Evolutionary conservation across 257 asterid species (phyloP), one percentile per base, ranked within the genome.

Genomic region (Solanum sitiens): DNA sequence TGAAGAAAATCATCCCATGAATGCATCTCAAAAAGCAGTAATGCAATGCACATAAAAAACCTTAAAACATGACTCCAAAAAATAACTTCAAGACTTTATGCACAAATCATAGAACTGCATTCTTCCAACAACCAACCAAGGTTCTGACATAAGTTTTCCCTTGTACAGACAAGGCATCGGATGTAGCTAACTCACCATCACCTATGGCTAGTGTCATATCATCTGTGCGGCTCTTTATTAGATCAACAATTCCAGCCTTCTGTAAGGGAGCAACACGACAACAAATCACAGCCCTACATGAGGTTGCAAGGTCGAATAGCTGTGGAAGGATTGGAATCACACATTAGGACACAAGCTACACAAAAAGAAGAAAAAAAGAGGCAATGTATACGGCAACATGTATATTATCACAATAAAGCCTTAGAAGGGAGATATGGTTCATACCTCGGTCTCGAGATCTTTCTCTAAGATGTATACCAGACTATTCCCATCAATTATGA

Each of bases 201-300:
- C 99, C 99, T 74, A 97, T 95, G 88, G 99, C 99, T 65, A 97
- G 94, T 68, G 99, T 97, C 98, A 97, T 94, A 89, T 96, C 99
- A 92, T 96, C 98, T 39, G 98, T 97, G 84, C 98, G 95, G 77
- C 95, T 92, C 91, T 96, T 97, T 83, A 97, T 94, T 93, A 97
- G 85, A 92, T 96, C 98, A 89, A 97, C 99, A 86, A 96, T 94
- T 89, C 99, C 99, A 93, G 98, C 98, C 92, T 97, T 97, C 92
- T 97, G 99, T 92, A 97, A 89, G 86, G 99, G 99, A 85, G 99
- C 99, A 90, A 96, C 99, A 89, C 99, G 96, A 89, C 99, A 97
- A 91, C 99, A 97, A 84, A 97, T 92, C 91, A 97, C 99, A 87
- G 93, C 99, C 90, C 59, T 91, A 90, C 99, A 97, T 42, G 94